Evolutionary conservation across 2,329 filamentous ascomycete genomes (phyloP), one percentile per base, ranked within the genome.

Genomic region (Aspergillus sp.): DNA sequence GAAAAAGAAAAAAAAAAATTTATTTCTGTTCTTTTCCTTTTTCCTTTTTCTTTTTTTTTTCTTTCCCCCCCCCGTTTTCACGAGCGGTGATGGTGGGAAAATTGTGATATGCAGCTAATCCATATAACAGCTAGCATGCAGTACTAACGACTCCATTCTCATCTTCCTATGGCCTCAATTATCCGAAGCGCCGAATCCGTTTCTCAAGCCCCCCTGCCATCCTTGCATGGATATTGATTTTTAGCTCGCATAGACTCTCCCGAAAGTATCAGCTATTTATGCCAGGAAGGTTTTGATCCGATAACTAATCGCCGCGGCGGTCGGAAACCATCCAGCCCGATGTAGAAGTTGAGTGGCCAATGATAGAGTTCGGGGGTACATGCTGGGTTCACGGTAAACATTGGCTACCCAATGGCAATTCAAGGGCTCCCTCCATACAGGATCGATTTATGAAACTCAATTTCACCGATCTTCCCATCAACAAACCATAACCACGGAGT

Each of bases 151-250:
- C 23, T 6, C n/a, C 25, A n/a, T 19, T 17, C 47, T 17, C 23
- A 30, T 21, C 25, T 36, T 36, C 32, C 32, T 36, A 36, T 36
- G 32, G 32, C 32, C 32, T 36, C 32, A 36, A 36, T 5, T 15
- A 36, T 36, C 32, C 32, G 32, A 36, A 36, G 11, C 32, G 32
- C 32, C 32, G 11, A 36, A 13, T 36, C 11, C 32, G 11, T 36
- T 13, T 36, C 32, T 36, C 5, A 13, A 41, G 27, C 13, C 25
- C 53, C 53, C 53, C 39, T 42, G 39, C n/a, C 21, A 25, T 30
- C 53, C 53, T 55, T 55, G 53, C 53, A 55, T 32, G 23, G 4
- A 38, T 21, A 55, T 32, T 36, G 39, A 47, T 32, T 41, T 55
- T 47, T 47, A 55, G 53, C 36, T 55, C 39, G 21, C 23, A 32